These are phyloP conservation scores for Thyridium curvatum DNA, from an alignment of 2,329 filamentous ascomycete species.

Conservation along the genomic window DNA sequence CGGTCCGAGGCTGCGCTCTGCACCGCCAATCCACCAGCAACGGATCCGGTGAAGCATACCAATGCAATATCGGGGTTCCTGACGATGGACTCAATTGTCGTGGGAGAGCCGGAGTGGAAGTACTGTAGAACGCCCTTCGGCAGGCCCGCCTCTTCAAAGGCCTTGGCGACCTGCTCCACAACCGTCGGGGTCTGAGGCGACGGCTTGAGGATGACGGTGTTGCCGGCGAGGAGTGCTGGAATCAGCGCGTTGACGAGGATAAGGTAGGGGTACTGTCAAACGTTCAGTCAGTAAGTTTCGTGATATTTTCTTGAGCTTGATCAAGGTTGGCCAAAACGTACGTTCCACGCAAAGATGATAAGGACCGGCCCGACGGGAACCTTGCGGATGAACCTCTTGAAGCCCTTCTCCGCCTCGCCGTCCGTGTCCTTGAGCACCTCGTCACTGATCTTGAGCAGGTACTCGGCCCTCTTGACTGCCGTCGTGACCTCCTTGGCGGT, in stretches of 20 bases:
- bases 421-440: constrained; percentile 74
- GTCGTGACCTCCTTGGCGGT: constrained; percentile 78
- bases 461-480: constrained; percentile 78
- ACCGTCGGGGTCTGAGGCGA: constrained; percentile 93
- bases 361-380: constrained; percentile 82
- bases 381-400: constrained; percentile 85
- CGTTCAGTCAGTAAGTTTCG: constrained; percentile 1
- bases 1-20: constrained; percentile 80
- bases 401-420: constrained; percentile 79
- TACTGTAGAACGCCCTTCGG: constrained; percentile 82
- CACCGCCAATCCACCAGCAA: constrained; percentile 78
- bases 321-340: constrained; percentile 35
- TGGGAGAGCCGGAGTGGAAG: constrained; percentile 80
- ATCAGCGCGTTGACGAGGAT: constrained; percentile 90
- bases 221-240: constrained; percentile 84
- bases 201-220: constrained; percentile 89
- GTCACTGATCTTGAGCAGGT: constrained; percentile 76
- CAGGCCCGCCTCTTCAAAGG: constrained; percentile 75
- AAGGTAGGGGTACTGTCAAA: constrained; percentile 77
- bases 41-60: constrained; percentile 91
- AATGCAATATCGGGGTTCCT: constrained; percentile 69
- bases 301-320: too few relatives aligned
- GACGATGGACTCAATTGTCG: constrained; percentile 71
- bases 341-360: constrained; percentile 94
- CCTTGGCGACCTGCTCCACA: constrained; percentile 72